Percentiles rank a stretch among this genome's conserved stretches.
Evolutionary conservation across 192 early-diverging fungal genomes (phyloP).

Genomic region (Gryganskiella cystojenkinii): DNA sequence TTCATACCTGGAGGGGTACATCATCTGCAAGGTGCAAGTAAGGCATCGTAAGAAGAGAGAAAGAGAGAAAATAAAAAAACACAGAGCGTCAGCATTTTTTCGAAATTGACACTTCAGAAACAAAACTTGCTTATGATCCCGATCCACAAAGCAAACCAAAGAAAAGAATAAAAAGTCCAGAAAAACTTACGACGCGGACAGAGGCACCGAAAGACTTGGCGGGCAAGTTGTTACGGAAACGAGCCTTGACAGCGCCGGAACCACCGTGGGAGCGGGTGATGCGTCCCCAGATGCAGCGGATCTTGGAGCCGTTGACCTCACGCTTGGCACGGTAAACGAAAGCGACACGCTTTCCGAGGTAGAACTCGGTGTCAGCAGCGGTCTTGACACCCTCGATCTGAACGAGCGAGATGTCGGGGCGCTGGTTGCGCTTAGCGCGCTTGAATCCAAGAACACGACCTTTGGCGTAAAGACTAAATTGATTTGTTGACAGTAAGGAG

Average conservation of each 20-base stretch:
- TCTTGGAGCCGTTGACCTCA: constrained; percentile 86
- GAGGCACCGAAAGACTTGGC: constrained; percentile 92
- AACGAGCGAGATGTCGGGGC: constrained; percentile 90
- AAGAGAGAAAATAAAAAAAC: constrained; percentile 17
- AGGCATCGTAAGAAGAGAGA: constrained; percentile 8
- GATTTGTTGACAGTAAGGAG: no score
- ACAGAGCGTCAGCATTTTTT: background rate
- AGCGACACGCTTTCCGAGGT: constrained; percentile 98
- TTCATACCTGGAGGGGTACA: constrained; percentile 91
- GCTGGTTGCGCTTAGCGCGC: constrained; percentile 92
- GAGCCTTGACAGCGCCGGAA: constrained; percentile 95
- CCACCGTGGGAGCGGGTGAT: constrained; percentile 96
- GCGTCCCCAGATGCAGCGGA: constrained; percentile 99
- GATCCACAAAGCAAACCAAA: background rate
- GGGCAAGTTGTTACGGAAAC: constrained; percentile 97
- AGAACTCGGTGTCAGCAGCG: constrained; percentile 92
- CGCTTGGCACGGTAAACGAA: constrained; percentile 97
- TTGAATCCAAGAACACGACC: constrained; percentile 96
- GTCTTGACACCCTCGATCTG: constrained; percentile 94
- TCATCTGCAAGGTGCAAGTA: no score
- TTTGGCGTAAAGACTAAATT: constrained; percentile 99
- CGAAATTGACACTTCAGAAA: background rate
- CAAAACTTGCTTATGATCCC: background rate
- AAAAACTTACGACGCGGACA: constrained; percentile 87
- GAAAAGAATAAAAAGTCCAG: constrained; percentile 12